Percentiles rank a stretch among this genome's conserved stretches.
Evolutionary conservation across 768 basidiomycete genomes (phyloP).

Genomic region (Lactarius evosmus): DNA sequence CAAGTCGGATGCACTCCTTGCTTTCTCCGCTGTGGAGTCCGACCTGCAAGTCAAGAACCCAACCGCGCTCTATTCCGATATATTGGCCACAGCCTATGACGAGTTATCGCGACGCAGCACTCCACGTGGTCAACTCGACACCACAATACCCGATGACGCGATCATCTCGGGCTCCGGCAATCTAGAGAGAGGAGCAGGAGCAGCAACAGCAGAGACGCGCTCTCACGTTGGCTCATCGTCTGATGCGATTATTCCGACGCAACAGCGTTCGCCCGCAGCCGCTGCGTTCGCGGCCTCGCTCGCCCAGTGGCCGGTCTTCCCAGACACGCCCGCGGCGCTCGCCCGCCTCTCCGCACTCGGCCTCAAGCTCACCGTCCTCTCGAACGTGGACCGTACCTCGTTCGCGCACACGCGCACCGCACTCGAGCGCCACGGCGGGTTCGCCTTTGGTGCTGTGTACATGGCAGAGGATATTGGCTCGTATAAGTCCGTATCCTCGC

Average conservation of each 20-base stretch:
- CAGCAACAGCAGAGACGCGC: too few species aligned
- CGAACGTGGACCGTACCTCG: slow-evolving; percentile 67
- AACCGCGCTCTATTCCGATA: slow-evolving; percentile 54
- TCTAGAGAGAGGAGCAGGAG: neutral
- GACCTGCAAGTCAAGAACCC: slow-evolving; percentile 59
- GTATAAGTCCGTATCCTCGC: slow-evolving; percentile 58
- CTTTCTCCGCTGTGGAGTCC: slow-evolving; percentile 51
- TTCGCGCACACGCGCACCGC: slow-evolving; percentile 57
- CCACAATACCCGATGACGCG: neutral
- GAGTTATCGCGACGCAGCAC: slow-evolving; percentile 36
- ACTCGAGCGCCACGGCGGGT: slow-evolving; percentile 36
- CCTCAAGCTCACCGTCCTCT: slow-evolving; percentile 69
- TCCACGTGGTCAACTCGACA: neutral
- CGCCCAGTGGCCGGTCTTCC: slow-evolving; percentile 60
- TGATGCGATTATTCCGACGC: neutral
- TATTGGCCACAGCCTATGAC: slow-evolving; percentile 45
- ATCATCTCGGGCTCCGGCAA: neutral
- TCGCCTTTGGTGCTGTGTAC: slow-evolving; percentile 54
- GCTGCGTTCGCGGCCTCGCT: slow-evolving; percentile 59
- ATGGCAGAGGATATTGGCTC: slow-evolving; percentile 72
- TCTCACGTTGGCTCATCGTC: slow-evolving; percentile 1
- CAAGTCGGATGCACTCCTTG: slow-evolving; percentile 49
- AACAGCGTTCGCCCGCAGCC: slow-evolving; percentile 33
- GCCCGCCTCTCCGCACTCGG: slow-evolving; percentile 50
- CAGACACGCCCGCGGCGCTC: slow-evolving; percentile 62